Base-by-base conservation (phyloP, 805 yeast genomes). In the Myxozyma nipponensis region DNA sequence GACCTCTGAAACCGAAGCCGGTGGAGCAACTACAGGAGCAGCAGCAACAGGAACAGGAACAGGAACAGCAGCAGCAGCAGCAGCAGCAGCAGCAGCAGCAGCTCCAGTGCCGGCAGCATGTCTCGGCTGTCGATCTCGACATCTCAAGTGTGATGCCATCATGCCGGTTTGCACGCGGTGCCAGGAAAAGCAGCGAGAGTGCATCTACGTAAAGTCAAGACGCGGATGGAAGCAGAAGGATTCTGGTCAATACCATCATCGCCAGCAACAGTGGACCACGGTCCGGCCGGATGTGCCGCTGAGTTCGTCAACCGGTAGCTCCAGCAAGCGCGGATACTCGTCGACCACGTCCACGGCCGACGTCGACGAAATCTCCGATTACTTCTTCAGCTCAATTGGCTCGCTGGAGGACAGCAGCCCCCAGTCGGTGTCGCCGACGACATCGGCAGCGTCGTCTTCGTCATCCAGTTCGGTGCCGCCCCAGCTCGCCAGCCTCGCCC, bases 101-200 rank as follows among this genome's bases (percentile, higher is more conserved):
- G 48, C 47, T n/a, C 59, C 58, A 6, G 47, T 44, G 0, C 35
- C 50, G 1, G 49, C 45, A 1, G 62, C 49, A 21, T 52, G 54
- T 42, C 50, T 45, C 17, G 51, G 41, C 32, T 56, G 60, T 22
- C 61, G 62, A 26, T 46, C 46, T 3, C 49, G 56, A 15, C 56
- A 52, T 41, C 50, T 52, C 40, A 52, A 52, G 25, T 52, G 56
- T 40, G 53, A 52, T 25, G 56, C 50, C 15, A 22, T 24, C 7
- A 40, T 44, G 7, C 56, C 56, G 9, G 42, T 48, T 10, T 52
- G 56, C 28, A 42, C 21, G 34, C 46, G 56, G 22, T 52, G 56
- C 38, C 23, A 30, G 30, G 52, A 40, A 21, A 26, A 39, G 23
- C 35, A 23, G 22, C 52, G 56, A 32, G 52, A 52, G 40, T 52